Evolutionary conservation across 768 basidiomycete genomes (phyloP).

Genomic region (Lyophyllum decastes): DNA sequence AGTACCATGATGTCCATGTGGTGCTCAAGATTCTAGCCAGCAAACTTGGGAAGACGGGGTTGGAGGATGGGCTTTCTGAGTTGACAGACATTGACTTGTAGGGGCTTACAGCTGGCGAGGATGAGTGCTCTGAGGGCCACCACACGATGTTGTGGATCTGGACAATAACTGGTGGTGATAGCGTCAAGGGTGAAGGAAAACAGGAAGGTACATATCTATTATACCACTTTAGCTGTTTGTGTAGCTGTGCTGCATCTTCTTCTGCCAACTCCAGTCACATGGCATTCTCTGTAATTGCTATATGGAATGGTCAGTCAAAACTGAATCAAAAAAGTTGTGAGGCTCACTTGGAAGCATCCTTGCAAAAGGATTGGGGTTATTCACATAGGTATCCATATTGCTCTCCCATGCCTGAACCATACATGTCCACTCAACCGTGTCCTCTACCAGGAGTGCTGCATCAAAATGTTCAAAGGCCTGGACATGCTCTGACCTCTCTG

Average conservation of each 20-base stretch:
- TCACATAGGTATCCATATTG: too few relatives aligned
- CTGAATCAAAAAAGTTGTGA: neutral
- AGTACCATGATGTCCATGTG: neutral
- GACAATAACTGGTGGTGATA: neutral
- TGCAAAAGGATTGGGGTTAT: neutral
- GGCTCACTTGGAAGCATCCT: neutral
- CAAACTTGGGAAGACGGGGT: neutral
- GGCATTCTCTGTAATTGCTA: neutral
- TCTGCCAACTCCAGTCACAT: neutral
- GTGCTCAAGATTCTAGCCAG: neutral
- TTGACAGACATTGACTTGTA: neutral
- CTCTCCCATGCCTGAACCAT: neutral
- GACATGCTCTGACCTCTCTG: conserved; percentile 4
- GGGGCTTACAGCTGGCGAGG: neutral
- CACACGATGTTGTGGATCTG: neutral
- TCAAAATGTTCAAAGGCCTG: conserved; percentile 11
- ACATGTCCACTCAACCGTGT: neutral
- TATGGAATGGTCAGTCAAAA: too few relatives aligned
- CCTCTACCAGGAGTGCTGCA: neutral
- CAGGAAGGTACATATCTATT: neutral
- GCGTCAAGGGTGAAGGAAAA: neutral
- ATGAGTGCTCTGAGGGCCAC: neutral
- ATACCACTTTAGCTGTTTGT: too few relatives aligned
- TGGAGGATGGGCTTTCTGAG: neutral
- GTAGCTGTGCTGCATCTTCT: too few relatives aligned